Percentiles rank a stretch among this genome's conserved stretches.
These are phyloP conservation scores for Macrophomina tecta DNA, from an alignment of 2,329 filamentous ascomycete species.

Conservation along the genomic window DNA sequence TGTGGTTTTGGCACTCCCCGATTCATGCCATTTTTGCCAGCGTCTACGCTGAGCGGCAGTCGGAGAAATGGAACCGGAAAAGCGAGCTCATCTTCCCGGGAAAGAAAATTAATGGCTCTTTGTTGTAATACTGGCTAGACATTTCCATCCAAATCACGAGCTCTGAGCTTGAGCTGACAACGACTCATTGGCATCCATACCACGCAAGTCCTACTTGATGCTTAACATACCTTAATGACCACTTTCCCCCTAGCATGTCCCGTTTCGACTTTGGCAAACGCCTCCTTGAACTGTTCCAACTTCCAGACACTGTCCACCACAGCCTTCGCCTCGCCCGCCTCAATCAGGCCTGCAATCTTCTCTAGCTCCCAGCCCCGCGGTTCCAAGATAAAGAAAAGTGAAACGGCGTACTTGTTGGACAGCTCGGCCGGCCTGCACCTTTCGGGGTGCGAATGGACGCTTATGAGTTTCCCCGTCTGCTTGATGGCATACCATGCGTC, in stretches of 20 bases:
- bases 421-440: constrained; percentile 37
- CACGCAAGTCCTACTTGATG: too few species aligned
- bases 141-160: too few species aligned
- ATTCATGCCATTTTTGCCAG: too few species aligned
- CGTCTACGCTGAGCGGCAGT: too few species aligned
- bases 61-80: too few species aligned
- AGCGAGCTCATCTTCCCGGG: too few species aligned
- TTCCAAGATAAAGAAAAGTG: constrained; percentile 49
- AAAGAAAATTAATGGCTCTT: too few species aligned
- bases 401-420: constrained; percentile 35
- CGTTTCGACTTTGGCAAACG: constrained; percentile 43
- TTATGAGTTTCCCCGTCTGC: constrained; percentile 43
- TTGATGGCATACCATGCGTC: constrained; percentile 50
- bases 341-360: constrained; percentile 45
- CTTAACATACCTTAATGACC: constrained; percentile 30
- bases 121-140: too few species aligned
- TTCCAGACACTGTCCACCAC: constrained; percentile 49
- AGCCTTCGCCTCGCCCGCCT: constrained; percentile 42
- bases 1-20: too few species aligned
- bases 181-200: too few species aligned
- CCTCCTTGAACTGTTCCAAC: constrained; percentile 45
- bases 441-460: constrained; percentile 36
- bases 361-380: constrained; percentile 43
- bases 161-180: too few species aligned
- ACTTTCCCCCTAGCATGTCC: constrained; percentile 50